phyloP scores from a whole-genome alignment of 345 rosid genomes.

The Hevea brasiliensis region DNA sequence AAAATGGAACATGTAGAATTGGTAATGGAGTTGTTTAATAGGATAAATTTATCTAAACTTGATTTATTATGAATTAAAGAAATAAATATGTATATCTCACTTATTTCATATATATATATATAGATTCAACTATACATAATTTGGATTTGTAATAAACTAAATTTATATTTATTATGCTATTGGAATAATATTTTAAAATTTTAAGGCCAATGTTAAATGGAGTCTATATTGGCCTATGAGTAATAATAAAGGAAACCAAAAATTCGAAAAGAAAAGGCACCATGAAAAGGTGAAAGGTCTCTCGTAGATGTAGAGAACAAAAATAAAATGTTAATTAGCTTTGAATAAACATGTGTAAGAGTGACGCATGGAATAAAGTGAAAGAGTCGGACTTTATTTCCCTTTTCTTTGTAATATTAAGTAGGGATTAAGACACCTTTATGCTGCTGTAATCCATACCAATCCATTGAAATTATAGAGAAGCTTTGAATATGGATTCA shows the following conservation, averaged over 20 bases:
- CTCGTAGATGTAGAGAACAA: slow-evolving; percentile 30
- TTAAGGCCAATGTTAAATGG: no score
- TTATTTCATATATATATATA: no score
- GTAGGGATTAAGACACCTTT: slow-evolving; percentile 15
- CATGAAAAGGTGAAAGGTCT: slow-evolving; percentile 24
- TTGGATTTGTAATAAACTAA: no score
- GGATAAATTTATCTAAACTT: no score
- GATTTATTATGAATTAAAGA: no score
- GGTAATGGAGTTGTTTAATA: no score
- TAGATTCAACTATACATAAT: no score
- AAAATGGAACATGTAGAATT: no score
- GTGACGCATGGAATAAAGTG: slow-evolving; percentile 44
- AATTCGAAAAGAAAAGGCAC: slow-evolving; percentile 17
- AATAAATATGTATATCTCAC: no score
- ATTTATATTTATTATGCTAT: no score
- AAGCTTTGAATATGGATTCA: slow-evolving; percentile 9
- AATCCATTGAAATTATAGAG: not conserved
- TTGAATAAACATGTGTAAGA: slow-evolving; percentile 36
- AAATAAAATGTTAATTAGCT: slow-evolving; percentile 30
- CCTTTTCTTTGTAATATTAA: slow-evolving; percentile 12
- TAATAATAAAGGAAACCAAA: not conserved
- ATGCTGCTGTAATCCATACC: not conserved
- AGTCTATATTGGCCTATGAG: not conserved
- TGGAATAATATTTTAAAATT: no score
- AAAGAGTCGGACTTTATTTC: slow-evolving; percentile 28